These are phyloP conservation scores for Elongisporangium senticosum DNA, from an alignment of 352 stramenopile species.

Conservation along the genomic window DNA sequence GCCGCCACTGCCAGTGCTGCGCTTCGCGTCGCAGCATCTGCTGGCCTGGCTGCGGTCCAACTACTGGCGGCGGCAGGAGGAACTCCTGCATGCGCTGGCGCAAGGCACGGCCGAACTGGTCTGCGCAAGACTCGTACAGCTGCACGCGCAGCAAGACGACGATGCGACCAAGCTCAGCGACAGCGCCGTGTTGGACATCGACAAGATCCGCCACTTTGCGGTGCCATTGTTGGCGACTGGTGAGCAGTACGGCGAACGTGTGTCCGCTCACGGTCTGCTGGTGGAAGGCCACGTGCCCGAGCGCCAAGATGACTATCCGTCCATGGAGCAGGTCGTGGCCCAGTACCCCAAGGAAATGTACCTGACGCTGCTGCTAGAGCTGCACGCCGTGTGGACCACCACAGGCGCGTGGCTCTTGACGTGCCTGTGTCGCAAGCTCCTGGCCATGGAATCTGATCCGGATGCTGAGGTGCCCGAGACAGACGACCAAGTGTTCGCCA, in stretches of 20 bases:
- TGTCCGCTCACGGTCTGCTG: slow-evolving; percentile 36
- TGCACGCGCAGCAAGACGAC: slow-evolving; percentile 7
- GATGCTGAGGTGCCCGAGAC: slow-evolving; percentile 7
- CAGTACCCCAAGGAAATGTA: slow-evolving; percentile 31
- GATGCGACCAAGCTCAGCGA: slow-evolving; percentile 6
- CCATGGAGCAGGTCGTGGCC: slow-evolving; percentile 5
- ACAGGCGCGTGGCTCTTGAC: slow-evolving; percentile 53
- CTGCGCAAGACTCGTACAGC: slow-evolving; percentile 13
- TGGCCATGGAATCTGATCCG: slow-evolving; percentile 12
- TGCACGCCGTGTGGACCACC: slow-evolving; percentile 42
- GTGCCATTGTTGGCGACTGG: slow-evolving; percentile 61
- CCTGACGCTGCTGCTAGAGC: slow-evolving; percentile 33
- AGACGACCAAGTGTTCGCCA: slow-evolving; percentile 3
- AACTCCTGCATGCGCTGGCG: slow-evolving; percentile 40
- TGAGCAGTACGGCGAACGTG: slow-evolving; percentile 41
- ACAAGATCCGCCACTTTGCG: slow-evolving; percentile 51
- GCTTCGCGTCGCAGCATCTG: slow-evolving; percentile 82
- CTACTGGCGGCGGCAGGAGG: slow-evolving; percentile 85
- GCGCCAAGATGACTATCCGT: slow-evolving; percentile 2
- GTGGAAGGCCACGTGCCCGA: slow-evolving; percentile 8
- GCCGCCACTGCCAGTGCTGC: slow-evolving; percentile 83
- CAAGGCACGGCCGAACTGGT: slow-evolving; percentile 34
- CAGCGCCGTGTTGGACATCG: slow-evolving; percentile 24
- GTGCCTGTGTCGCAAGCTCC: slow-evolving; percentile 42
- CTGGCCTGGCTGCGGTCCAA: slow-evolving; percentile 83